Evolutionary conservation across 2,329 filamentous ascomycete species (phyloP).

Genomic region (Mycosphaerella arachidis): DNA sequence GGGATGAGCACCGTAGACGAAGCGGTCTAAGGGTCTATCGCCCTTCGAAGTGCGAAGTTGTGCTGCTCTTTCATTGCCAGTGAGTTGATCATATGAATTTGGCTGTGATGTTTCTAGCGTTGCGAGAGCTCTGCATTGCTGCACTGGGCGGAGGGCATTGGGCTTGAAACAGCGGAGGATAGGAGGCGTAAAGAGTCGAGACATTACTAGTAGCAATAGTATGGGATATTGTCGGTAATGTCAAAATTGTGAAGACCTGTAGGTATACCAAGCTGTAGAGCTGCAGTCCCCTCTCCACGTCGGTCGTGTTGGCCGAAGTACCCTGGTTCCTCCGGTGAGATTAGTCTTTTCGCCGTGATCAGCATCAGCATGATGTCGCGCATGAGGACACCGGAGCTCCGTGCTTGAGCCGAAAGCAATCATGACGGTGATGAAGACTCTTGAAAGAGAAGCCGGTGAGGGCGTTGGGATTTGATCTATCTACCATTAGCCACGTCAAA

Average conservation of each 20-base stretch:
- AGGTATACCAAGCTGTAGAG: neutral
- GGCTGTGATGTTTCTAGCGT: neutral
- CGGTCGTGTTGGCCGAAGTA: neutral
- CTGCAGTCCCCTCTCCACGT: neutral
- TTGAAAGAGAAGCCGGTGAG: no score
- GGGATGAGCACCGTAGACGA: conserved; percentile 19
- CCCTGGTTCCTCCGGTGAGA: neutral
- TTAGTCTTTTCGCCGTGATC: neutral
- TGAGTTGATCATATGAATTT: conserved; percentile 3
- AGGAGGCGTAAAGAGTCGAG: neutral
- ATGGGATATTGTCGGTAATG: neutral
- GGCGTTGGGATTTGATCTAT: no score
- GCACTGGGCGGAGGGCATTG: neutral
- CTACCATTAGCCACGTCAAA: no score
- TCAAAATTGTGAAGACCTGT: neutral
- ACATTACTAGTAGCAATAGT: neutral
- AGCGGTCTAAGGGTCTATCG: conserved; percentile 16
- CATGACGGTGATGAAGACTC: neutral
- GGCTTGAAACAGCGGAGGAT: neutral
- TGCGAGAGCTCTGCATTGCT: neutral
- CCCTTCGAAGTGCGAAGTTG: conserved; percentile 13
- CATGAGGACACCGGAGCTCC: neutral
- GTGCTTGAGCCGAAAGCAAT: neutral
- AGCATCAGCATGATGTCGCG: neutral
- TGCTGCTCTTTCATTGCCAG: conserved; percentile 11